phyloP scores from a whole-genome alignment of 2,329 filamentous ascomycete genomes.

The Fusarium setosum region DNA sequence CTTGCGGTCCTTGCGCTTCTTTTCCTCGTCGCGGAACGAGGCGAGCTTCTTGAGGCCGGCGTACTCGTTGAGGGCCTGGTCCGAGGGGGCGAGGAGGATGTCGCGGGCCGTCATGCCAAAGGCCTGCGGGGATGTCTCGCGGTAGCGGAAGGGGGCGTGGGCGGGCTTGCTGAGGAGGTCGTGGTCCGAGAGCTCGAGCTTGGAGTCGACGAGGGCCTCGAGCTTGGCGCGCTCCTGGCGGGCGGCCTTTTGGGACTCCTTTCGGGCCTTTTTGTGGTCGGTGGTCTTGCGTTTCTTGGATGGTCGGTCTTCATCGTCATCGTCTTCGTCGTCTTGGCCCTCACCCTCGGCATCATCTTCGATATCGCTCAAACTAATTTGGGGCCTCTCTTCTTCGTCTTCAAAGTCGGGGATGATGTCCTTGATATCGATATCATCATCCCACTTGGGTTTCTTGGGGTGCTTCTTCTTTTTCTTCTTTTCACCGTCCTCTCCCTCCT shows the following conservation, averaged over 20 bases:
- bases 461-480: conserved; percentile 58
- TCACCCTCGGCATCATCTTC: conserved; percentile 52
- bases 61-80: conserved; percentile 87
- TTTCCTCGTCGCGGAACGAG: conserved; percentile 85
- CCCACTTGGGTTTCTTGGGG: conserved; percentile 78
- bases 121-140: conserved; percentile 89
- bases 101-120: conserved; percentile 92
- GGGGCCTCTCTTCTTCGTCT: conserved; percentile 67
- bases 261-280: conserved; percentile 69
- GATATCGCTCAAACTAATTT: conserved; percentile 63
- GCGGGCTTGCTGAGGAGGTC: conserved; percentile 60
- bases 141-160: conserved; percentile 79
- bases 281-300: conserved; percentile 71
- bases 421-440: conserved; percentile 97
- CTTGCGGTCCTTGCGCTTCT: conserved; percentile 91
- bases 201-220: conserved; percentile 86
- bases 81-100: conserved; percentile 88
- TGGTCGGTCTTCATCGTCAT: conserved; percentile 56
- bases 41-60: conserved; percentile 96
- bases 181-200: conserved; percentile 78
- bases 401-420: conserved; percentile 90
- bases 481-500: conserved; percentile 68
- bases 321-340: conserved; percentile 51
- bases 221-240: conserved; percentile 85
- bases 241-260: conserved; percentile 74